A percentile compares a stretch with the other conserved stretches of the same genome.
Conservation (phyloP, 306 rosid species). For the Quercus berberidifolia region DNA sequence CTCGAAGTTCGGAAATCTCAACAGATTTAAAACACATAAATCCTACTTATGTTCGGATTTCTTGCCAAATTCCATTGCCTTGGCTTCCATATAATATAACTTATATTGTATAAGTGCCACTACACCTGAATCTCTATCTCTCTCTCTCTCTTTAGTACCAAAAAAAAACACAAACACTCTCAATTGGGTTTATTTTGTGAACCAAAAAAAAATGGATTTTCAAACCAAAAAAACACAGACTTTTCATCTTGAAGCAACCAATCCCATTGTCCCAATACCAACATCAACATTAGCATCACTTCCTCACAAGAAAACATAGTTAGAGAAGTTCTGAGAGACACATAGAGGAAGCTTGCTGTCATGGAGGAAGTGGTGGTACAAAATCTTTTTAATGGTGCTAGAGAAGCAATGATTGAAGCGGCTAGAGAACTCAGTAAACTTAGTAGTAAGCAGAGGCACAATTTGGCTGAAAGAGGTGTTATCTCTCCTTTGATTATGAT, state of each 20-base stretch:
- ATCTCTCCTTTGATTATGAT: constrained; percentile 62
- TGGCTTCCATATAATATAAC: no score
- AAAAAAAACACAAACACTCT: no score
- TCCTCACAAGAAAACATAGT: constrained; percentile 17
- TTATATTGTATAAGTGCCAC: no score
- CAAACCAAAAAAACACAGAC: constrained; percentile 48
- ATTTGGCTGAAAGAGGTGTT: constrained; percentile 51
- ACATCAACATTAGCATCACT: constrained; percentile 31
- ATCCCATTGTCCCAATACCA: constrained; percentile 3
- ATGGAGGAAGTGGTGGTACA: constrained; percentile 59
- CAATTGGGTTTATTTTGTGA: no score
- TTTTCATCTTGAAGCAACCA: constrained; percentile 70
- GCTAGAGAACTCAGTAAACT: constrained; percentile 53
- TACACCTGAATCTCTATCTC: no score
- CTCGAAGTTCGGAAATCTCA: no score
- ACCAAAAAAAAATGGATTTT: constrained; percentile 66
- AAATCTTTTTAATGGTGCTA: constrained; percentile 47
- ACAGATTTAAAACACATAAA: no score
- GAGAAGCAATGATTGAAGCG: constrained; percentile 49
- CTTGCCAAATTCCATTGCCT: no score
- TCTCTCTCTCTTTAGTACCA: no score
- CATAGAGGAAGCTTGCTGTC: constrained; percentile 9
- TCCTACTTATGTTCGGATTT: no score
- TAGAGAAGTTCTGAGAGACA: not conserved
- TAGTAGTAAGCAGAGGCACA: constrained; percentile 50